These are phyloP conservation scores for Centaurea solstitialis DNA, from an alignment of 129 eudicot genomes.

Conservation along the genomic window DNA sequence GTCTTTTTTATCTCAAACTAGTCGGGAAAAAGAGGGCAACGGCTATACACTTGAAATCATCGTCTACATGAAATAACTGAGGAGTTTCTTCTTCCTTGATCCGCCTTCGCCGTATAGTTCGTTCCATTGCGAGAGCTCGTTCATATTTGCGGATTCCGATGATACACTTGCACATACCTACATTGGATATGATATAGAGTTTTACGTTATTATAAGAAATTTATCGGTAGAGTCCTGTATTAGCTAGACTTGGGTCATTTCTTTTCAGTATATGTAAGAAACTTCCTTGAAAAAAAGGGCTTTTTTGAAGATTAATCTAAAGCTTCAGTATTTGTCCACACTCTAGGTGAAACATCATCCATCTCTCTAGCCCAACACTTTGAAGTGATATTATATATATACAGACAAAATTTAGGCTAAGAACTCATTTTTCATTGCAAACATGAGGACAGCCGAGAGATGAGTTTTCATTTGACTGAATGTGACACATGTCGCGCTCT, in stretches of 20 bases:
- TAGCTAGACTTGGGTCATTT: neutral
- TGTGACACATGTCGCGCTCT: too few species aligned
- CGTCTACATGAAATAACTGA: slow-evolving; percentile 92
- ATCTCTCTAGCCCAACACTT: too few species aligned
- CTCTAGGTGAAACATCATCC: too few species aligned
- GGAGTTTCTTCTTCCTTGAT: slow-evolving; percentile 75
- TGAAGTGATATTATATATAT: too few species aligned
- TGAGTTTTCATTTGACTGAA: too few species aligned
- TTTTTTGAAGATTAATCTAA: neutral
- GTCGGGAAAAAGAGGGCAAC: slow-evolving; percentile 9
- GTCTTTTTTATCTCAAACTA: slow-evolving; percentile 27
- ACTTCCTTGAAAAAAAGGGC: neutral
- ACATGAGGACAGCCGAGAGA: too few species aligned
- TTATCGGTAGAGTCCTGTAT: neutral
- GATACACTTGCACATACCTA: slow-evolving; percentile 98
- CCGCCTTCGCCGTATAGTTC: slow-evolving; percentile 98
- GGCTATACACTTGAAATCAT: slow-evolving; percentile 46
- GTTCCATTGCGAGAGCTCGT: slow-evolving; percentile 88
- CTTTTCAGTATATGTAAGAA: neutral
- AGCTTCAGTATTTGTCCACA: too few species aligned
- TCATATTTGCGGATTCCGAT: slow-evolving; percentile 87
- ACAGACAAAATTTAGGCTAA: too few species aligned
- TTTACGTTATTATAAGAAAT: neutral
- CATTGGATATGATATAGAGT: neutral
- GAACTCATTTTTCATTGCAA: too few species aligned